Percentiles rank a stretch among this genome's conserved stretches.
These are phyloP conservation scores for Tylopilus plumbeoviolaceoides DNA, from an alignment of 768 basidiomycete species.

Conservation along the genomic window DNA sequence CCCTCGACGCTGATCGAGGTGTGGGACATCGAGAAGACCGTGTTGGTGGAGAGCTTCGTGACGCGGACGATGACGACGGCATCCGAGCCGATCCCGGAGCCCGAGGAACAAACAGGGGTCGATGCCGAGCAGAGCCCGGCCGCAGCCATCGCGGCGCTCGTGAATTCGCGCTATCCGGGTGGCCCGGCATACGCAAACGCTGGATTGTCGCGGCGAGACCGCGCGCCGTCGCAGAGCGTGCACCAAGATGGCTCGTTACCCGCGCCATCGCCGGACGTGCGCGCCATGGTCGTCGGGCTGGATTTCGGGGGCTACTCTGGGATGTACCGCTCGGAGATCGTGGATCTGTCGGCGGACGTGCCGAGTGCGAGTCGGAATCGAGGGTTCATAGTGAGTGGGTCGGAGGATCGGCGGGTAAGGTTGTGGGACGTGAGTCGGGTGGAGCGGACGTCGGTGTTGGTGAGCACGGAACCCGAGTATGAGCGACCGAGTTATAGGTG, in stretches of 20 bases:
- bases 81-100: slow-evolving; percentile 50
- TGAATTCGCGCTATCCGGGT: slow-evolving; percentile 58
- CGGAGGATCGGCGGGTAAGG: slow-evolving; percentile 83
- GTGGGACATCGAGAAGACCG: slow-evolving; percentile 86
- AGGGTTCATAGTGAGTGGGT: slow-evolving; percentile 84
- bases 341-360: slow-evolving; percentile 39
- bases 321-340: slow-evolving; percentile 49
- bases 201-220: slow-evolving; percentile 23
- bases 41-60: slow-evolving; percentile 75
- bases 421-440: slow-evolving; percentile 81
- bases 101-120: slow-evolving; percentile 45
- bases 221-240: slow-evolving; percentile 33
- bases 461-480: slow-evolving; percentile 69
- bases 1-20: slow-evolving; percentile 67
- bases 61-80: slow-evolving; percentile 45
- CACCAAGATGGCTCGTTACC: slow-evolving; percentile 34
- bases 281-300: slow-evolving; percentile 63
- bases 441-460: slow-evolving; percentile 74
- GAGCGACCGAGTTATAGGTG: slow-evolving; percentile 81
- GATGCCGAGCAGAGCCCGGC: slow-evolving; percentile 65
- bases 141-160: slow-evolving; percentile 72
- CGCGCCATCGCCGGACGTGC: slow-evolving; percentile 60
- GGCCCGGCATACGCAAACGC: slow-evolving; percentile 23
- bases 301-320: slow-evolving; percentile 74
- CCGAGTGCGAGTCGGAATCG: slow-evolving; percentile 40